Evolutionary conservation across 2,329 filamentous ascomycete species (phyloP), one percentile per base, ranked within the genome.

Genomic region (Calonectria ilicicola): DNA sequence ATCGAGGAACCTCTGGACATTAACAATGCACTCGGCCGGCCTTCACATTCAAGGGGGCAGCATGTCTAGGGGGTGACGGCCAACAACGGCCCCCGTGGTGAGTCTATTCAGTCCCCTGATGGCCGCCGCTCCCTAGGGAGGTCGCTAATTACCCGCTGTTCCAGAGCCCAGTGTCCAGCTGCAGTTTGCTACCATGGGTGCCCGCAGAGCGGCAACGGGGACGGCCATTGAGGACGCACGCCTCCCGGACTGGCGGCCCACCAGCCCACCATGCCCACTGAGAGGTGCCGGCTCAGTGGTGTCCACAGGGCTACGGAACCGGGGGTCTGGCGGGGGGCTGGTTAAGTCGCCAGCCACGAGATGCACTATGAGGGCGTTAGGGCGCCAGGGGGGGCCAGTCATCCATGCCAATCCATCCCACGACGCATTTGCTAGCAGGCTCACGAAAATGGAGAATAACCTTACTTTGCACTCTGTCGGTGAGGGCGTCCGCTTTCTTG

Each of bases 1-100:
- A 62, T 68, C 56, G 64, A 65, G 51, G 29, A 67, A 68, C 49
- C 42, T 60, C 68, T 65, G 53, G 68, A 51, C 64, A 62, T 72
- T 67, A 62, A 65, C 69, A 72, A 71, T 76, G 70, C 74, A 77
- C 72, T 77, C 70, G 56, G 47, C 27, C 47, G 63, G 29, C 72
- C 63, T 65, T 51, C 72, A 73, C 75, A 70, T 78, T 80, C 74
- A 74, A 79, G 75, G 77, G 77, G 58, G 46, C 47, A 65, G 64
- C 47, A 66, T 69, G 51, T 70, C 66, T 69, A 69, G 63, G 71
- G 70, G 71, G 63, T 40, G 51, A 70, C 29, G 65, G 49, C 58
- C 42, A 63, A 66, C 46, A 56, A 65, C 23, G 58, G 65, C 42
- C 65, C 65, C 38, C 42, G 19, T 58, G 35, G 65, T 68, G 65